Conservation (phyloP, 768 basidiomycete species). For the Auricularia auricula-judae region DNA sequence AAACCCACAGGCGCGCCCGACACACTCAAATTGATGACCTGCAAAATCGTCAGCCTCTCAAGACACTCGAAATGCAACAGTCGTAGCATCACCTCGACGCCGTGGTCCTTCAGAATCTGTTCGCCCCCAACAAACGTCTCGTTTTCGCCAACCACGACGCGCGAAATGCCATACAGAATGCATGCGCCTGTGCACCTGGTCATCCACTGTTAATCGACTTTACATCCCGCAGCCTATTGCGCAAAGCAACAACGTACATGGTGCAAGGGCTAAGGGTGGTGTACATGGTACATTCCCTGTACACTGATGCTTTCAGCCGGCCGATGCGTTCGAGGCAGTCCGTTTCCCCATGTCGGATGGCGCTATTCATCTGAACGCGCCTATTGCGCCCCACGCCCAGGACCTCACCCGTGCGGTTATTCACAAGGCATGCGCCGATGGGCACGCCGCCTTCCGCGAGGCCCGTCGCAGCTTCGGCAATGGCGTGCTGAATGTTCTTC, state of each 20-base stretch:
- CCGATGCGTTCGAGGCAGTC: constrained; percentile 45
- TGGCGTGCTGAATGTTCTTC: constrained; percentile 14
- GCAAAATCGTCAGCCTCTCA: neutral
- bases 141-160: constrained; percentile 59
- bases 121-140: constrained; percentile 40
- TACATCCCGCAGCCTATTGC: too few species aligned
- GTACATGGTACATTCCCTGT: constrained; percentile 35
- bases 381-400: constrained; percentile 35
- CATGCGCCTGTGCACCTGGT: constrained; percentile 47
- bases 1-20: neutral
- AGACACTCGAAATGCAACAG: neutral
- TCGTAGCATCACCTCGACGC: constrained; percentile 29
- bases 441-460: constrained; percentile 48
- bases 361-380: constrained; percentile 31
- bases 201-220: too few species aligned
- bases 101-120: constrained; percentile 36
- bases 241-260: constrained; percentile 18
- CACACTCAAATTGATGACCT: constrained; percentile 28
- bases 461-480: constrained; percentile 34
- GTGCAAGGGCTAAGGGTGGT: constrained; percentile 38
- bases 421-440: constrained; percentile 43
- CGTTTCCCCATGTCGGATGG: constrained; percentile 33
- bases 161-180: constrained; percentile 50
- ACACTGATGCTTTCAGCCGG: constrained; percentile 31
- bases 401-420: constrained; percentile 13